phyloP scores from a whole-genome alignment of 2,329 filamentous ascomycete genomes.

The Biscogniauxia mediterranea region DNA sequence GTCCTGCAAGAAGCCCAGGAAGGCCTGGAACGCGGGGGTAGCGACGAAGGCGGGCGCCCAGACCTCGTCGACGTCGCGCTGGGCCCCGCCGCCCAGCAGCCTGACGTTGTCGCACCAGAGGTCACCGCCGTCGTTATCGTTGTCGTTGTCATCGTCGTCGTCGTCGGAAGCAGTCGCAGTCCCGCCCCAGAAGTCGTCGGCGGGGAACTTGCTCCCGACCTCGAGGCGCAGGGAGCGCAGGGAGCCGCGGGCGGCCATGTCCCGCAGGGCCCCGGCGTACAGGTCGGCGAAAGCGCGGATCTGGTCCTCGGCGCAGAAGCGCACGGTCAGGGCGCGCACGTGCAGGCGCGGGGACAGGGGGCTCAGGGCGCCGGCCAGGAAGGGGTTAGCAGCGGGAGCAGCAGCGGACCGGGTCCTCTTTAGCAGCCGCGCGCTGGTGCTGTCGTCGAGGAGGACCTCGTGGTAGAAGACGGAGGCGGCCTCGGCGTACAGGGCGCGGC shows the following conservation, averaged over 20 bases:
- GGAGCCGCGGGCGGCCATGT: constrained; percentile 25
- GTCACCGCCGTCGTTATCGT: constrained; percentile 3
- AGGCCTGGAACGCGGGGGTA: constrained; percentile 27
- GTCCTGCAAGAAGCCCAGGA: constrained; percentile 25
- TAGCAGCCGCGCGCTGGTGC: no score
- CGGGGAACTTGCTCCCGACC: constrained; percentile 23
- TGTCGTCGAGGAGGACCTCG: constrained; percentile 25
- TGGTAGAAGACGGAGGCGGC: constrained; percentile 28
- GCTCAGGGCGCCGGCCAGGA: constrained; percentile 19
- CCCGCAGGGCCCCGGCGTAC: constrained; percentile 20
- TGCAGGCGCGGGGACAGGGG: constrained; percentile 24
- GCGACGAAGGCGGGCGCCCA: constrained; percentile 25
- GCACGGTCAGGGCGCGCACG: constrained; percentile 24
- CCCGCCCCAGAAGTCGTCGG: constrained; percentile 27
- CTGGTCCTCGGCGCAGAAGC: constrained; percentile 23
- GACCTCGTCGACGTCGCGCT: constrained; percentile 13
- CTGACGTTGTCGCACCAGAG: constrained; percentile 15
- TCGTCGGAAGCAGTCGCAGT: background rate
- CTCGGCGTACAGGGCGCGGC: constrained; percentile 24
- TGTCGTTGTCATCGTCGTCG: no score
- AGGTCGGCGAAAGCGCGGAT: constrained; percentile 18
- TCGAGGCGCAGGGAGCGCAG: constrained; percentile 23
- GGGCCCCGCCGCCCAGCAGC: constrained; percentile 9
- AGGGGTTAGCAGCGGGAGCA: constrained; percentile 9
- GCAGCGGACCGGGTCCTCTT: no score